Percentiles rank a stretch among this genome's conserved stretches.
These are phyloP conservation scores for Stenocarpella maydis DNA, from an alignment of 2,329 filamentous ascomycete species.

Conservation along the genomic window DNA sequence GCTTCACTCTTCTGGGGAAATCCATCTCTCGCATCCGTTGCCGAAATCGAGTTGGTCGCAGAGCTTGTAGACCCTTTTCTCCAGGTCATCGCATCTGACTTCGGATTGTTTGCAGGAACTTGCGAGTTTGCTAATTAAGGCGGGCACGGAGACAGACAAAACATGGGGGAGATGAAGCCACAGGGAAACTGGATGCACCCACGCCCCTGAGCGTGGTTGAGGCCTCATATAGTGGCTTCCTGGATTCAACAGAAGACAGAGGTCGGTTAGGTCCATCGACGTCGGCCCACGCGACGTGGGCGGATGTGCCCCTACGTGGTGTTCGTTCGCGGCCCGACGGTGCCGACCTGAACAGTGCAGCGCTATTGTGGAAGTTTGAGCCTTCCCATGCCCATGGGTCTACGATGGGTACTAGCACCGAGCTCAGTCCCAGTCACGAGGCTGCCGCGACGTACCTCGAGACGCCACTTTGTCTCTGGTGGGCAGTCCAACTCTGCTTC, in stretches of 20 bases:
- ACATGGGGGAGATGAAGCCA: too few relatives aligned
- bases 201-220: too few relatives aligned
- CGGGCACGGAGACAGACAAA: neutral
- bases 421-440: too few relatives aligned
- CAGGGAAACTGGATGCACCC: too few relatives aligned
- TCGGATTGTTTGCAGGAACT: neutral
- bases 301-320: neutral
- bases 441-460: too few relatives aligned
- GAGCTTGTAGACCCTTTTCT: neutral
- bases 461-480: neutral
- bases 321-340: neutral
- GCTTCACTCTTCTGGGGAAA: neutral
- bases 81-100: neutral
- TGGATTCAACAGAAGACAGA: too few relatives aligned
- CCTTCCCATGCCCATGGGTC: too few relatives aligned
- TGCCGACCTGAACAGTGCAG: neutral
- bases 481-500: neutral
- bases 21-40: constrained; percentile 12
- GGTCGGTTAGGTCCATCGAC: neutral
- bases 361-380: neutral
- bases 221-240: too few relatives aligned
- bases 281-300: neutral
- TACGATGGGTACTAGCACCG: neutral
- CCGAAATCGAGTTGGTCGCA: constrained; percentile 6
- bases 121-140: neutral